Evolutionary conservation across 2,329 filamentous ascomycete genomes (phyloP).

Genomic region (Amauroascus verrucosus): DNA sequence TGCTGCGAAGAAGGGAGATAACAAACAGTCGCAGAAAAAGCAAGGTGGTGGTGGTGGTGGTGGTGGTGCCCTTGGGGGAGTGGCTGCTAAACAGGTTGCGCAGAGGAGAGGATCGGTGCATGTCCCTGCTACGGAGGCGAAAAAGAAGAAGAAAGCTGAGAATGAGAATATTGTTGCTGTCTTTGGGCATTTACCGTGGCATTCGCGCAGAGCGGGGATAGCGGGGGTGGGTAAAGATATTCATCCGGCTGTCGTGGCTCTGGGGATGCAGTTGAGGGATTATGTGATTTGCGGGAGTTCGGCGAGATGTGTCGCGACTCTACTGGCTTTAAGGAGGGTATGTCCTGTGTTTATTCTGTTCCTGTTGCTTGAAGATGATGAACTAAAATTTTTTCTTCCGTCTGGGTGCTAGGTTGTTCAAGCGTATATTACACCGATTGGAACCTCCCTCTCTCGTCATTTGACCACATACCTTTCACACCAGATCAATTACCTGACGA

Average conservation of each 20-base stretch:
- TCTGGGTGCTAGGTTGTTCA: conserved; percentile 60
- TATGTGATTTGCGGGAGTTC: conserved; percentile 86
- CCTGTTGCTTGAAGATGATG: background rate
- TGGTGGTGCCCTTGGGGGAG: too few relatives aligned
- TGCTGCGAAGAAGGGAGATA: conserved; percentile 20
- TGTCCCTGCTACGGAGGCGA: conserved; percentile 32
- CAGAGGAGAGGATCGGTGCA: conserved; percentile 31
- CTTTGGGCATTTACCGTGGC: conserved; percentile 77
- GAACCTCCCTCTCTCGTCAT: conserved; percentile 77
- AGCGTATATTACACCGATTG: conserved; percentile 79
- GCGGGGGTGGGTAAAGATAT: conserved; percentile 59
- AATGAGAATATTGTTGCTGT: conserved; percentile 59
- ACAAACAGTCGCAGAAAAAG: conserved; percentile 13
- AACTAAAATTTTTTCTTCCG: background rate
- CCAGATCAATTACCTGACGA: conserved; percentile 89
- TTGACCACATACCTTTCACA: conserved; percentile 86
- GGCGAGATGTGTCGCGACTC: conserved; percentile 73
- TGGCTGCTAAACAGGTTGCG: too few relatives aligned
- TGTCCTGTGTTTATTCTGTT: conserved; percentile 18
- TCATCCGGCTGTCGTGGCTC: conserved; percentile 70
- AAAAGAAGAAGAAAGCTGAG: conserved; percentile 39
- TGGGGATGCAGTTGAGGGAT: conserved; percentile 82
- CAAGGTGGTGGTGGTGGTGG: conserved; percentile 12
- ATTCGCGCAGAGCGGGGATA: conserved; percentile 55
- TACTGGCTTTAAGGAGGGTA: conserved; percentile 82